Evolutionary conservation across 495 filamentous ascomycete species (phyloP).

Genomic region (Aspergillus wentii): DNA sequence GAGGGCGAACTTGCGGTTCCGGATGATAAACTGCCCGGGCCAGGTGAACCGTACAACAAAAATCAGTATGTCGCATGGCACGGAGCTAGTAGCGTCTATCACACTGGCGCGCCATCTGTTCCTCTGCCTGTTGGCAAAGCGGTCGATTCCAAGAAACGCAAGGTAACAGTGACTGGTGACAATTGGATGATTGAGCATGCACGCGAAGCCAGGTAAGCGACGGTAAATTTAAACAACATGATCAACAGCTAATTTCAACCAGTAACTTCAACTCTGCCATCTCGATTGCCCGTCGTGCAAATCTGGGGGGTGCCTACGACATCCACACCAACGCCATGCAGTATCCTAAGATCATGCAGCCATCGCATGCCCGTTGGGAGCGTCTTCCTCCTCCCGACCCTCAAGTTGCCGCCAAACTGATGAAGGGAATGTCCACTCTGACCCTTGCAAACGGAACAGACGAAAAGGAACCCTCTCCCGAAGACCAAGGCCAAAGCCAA

Average conservation of each 20-base stretch:
- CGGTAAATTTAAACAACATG: too few species aligned
- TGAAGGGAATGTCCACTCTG: constrained; percentile 32
- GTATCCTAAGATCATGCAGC: constrained; percentile 84
- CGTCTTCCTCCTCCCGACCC: constrained; percentile 43
- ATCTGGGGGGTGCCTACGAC: constrained; percentile 77
- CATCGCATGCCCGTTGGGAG: constrained; percentile 80
- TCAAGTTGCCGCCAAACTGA: constrained; percentile 21
- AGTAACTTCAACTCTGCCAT: constrained; percentile 75
- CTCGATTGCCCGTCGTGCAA: constrained; percentile 56
- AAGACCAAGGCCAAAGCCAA: too few species aligned
- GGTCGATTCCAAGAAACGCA: constrained; percentile 68
- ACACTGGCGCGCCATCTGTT: constrained; percentile 71
- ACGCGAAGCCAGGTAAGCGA: constrained; percentile 73
- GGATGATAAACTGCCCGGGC: constrained; percentile 64
- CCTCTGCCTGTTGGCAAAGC: constrained; percentile 72
- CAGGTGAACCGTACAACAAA: constrained; percentile 78
- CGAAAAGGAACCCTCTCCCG: constrained; percentile 2
- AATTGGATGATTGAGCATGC: constrained; percentile 98
- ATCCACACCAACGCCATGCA: constrained; percentile 88
- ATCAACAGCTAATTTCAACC: too few species aligned
- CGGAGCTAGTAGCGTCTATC: constrained; percentile 91
- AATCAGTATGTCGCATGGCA: constrained; percentile 99
- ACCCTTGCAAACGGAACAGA: constrained; percentile 30
- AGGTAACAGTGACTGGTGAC: constrained; percentile 84
- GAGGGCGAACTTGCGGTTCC: constrained; percentile 91